Percentiles rank a stretch among this genome's conserved stretches.
Evolutionary conservation across 257 asterid genomes (phyloP).

Genomic region (Solanum gandarillasii): DNA sequence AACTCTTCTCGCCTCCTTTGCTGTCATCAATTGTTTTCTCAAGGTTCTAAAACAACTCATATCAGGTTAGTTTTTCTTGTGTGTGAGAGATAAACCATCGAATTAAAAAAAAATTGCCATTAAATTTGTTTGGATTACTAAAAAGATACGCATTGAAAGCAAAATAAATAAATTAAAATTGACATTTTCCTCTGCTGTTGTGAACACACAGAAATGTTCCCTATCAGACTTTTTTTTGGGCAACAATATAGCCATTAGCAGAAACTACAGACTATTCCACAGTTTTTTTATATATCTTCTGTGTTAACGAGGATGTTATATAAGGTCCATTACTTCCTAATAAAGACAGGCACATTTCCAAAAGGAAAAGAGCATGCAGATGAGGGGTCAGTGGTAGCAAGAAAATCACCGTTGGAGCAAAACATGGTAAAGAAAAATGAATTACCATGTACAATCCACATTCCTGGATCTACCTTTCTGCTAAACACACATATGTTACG

Average conservation of each 20-base stretch:
- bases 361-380: neutral
- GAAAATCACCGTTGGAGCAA: neutral
- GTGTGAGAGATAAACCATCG: neutral
- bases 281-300: neutral
- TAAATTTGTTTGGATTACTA: neutral
- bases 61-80: neutral
- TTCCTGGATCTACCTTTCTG: neutral
- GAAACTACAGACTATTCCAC: neutral
- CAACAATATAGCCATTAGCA: neutral
- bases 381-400: neutral
- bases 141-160: neutral
- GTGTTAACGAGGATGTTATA: neutral
- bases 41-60: constrained; percentile 40
- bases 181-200: neutral
- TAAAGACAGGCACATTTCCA: neutral
- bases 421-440: neutral
- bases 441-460: neutral
- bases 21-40: constrained; percentile 71
- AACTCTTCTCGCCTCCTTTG: constrained; percentile 78
- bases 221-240: neutral
- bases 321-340: neutral
- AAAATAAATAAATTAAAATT: neutral
- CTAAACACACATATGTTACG: neutral
- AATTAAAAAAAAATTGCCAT: neutral
- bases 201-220: neutral